Evolutionary conservation across 225 moss, liverwort and hornwort genomes (phyloP), one percentile per base, ranked within the genome.

Genomic region (Pseudoscleropodium purum): DNA sequence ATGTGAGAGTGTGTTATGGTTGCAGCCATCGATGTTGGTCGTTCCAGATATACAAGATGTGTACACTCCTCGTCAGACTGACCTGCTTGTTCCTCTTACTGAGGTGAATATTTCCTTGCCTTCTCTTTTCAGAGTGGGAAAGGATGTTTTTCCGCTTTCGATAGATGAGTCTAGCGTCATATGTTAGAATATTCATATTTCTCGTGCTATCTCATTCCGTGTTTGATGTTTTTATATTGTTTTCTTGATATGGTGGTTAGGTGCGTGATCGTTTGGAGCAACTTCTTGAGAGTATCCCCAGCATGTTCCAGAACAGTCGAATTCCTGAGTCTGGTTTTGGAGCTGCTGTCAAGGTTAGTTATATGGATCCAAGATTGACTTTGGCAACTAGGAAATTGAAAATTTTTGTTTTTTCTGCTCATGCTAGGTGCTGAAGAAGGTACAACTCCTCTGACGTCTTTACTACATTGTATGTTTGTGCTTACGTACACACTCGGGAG

Each of bases 11-110:
- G 65, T 83, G 67, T 84, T 81, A 68, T 83, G 91, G 87, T 86
- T 93, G 95, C 94, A 99, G 97, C 97, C 99, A 33, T 96, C 97
- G 21, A 99, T 99, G 99, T 88, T 99, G 92, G 99, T 99, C 61
- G 97, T 99, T 93, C 99, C 99, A 81, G 99, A 99, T 73, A 93
- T 99, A 74, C 96, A 96, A 85, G 99, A 99, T 89, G 96, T 97
- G n/a, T 99, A 99, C 81, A 99, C 99, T 83, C 99, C 99, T 87
- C 96, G 97, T 81, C 97, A 99, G 90, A 95, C 96, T 64, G 97
- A 99, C 86, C 94, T 99, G 31, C 94, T 99, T 91, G 97, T 99
- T 87, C 93, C 95, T 87, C 89, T 99, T 27, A 85, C 61, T 62
- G 97, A 99, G 95, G 99, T 99, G 54, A 92, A 63, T 79, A 91